Base-by-base conservation (phyloP, 768 basidiomycete genomes). In the Nidularia pulvinata region DNA sequence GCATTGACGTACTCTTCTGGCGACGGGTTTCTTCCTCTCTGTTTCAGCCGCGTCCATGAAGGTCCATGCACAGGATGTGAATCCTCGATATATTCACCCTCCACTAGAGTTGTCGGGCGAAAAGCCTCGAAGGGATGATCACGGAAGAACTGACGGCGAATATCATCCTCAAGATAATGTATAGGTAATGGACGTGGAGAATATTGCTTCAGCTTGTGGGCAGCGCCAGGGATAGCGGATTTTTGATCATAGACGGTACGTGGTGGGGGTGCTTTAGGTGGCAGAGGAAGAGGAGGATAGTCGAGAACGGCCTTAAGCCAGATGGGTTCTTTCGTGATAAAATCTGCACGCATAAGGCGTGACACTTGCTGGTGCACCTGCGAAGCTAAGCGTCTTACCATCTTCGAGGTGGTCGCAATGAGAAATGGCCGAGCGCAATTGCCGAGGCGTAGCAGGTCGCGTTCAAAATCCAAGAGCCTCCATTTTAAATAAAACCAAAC, bases 41-140 rank as follows among this genome's bases (percentile, higher is more conserved):
- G 95, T 57, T 83, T 72, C 56, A 99, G 69, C 58, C 89, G 75
- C 51, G 78, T 86, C 97, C 97, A 99, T 19, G 74, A 71, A 47
- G 63, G 59, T 0, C 89, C 93, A 34, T 64, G 69, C 2, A 89
- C 63, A 13, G 79, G 77, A 61, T 88, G 83, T 43, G 80, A 74
- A 16, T 77, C 71, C 62, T 81, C 77, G 48, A 91, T 75, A 14
- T 66, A 67, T 16, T 75, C 83, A 13, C 77, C 78, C 71, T 99
- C 97, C 0, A 91, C 83, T 49, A 99, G 67, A 9, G 82, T 85
- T 7, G 78, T 76, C 1, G 93, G 85, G 43, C 95, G 79, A 70
- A 95, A 91, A 1, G 93, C 89, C 72, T 99, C 95, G 64, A 97
- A 97, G 6, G 97, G 95, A 67, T 97, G 95, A 74, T 99, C 97